A percentile compares a stretch with the other conserved stretches of the same genome.
phyloP scores from a whole-genome alignment of 139 green algal genomes.

The Diplosphaera chodatii region DNA sequence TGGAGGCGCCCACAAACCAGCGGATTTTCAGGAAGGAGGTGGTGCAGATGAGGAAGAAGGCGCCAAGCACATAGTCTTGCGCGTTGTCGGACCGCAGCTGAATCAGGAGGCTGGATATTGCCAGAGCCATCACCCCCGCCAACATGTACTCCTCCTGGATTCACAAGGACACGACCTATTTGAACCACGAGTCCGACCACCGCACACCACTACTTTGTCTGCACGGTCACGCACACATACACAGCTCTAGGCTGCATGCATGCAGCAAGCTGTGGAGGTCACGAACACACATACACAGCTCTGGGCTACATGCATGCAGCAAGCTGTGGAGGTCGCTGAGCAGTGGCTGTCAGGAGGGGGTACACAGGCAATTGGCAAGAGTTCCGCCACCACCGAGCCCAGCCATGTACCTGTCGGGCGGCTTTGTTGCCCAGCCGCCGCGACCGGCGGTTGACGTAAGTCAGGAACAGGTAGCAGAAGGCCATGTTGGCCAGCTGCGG shows the following conservation, averaged over 20 bases:
- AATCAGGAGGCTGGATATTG: conserved; percentile 55
- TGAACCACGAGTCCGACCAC: too few species aligned
- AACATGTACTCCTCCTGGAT: conserved; percentile 71
- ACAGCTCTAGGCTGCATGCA: too few species aligned
- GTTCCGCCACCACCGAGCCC: too few species aligned
- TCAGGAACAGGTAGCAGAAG: conserved; percentile 48
- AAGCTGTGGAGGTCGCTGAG: too few species aligned
- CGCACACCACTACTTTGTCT: too few species aligned
- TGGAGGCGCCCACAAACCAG: conserved; percentile 32
- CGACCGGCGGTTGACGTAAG: conserved; percentile 47
- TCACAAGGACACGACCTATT: background rate
- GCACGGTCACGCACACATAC: too few species aligned
- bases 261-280: too few species aligned
- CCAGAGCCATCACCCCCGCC: conserved; percentile 42
- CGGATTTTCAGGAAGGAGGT: conserved; percentile 65
- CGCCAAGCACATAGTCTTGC: conserved; percentile 60
- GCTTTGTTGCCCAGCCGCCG: conserved; percentile 25
- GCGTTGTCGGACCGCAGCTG: background rate
- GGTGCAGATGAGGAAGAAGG: conserved; percentile 76
- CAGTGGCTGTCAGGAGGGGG: too few species aligned
- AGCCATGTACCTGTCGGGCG: conserved; percentile 34
- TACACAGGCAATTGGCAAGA: too few species aligned
- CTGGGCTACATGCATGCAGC: too few species aligned
- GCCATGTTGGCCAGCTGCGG: conserved; percentile 66
- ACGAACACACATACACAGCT: too few species aligned